phyloP scores from a whole-genome alignment of 2,329 filamentous ascomycete species.

The Cucurbitaria berberidis region DNA sequence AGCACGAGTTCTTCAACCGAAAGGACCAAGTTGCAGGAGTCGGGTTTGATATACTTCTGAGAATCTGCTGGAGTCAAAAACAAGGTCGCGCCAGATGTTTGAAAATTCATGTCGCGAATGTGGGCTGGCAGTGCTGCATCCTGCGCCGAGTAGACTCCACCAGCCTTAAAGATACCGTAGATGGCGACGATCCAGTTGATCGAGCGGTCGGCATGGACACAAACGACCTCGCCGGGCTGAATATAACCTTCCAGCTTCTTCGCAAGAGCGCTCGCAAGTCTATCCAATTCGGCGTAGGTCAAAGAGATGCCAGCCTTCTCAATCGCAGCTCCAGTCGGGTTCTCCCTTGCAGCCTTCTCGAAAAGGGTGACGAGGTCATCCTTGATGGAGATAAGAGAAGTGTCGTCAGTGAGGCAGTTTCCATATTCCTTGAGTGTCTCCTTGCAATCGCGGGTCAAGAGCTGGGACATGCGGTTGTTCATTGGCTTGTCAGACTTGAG shows the following conservation, averaged over 20 bases:
- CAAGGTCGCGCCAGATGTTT: slow-evolving; percentile 25
- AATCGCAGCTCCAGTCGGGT: slow-evolving; percentile 5
- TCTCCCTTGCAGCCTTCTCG: slow-evolving; percentile 7
- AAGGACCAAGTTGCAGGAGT: slow-evolving; percentile 12
- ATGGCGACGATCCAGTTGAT: slow-evolving; percentile 48
- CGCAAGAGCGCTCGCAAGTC: background rate
- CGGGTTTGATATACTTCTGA: slow-evolving; percentile 12
- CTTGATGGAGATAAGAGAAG: background rate
- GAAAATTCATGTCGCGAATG: slow-evolving; percentile 28
- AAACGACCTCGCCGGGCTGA: slow-evolving; percentile 26
- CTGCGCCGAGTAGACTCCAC: slow-evolving; percentile 42
- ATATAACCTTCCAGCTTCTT: slow-evolving; percentile 2
- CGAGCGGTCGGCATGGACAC: slow-evolving; percentile 42
- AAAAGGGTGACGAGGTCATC: slow-evolving; percentile 25
- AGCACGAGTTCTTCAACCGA: slow-evolving; percentile 22
- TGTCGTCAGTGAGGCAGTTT: slow-evolving; percentile 2
- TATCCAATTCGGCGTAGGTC: slow-evolving; percentile 9
- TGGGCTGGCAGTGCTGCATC: slow-evolving; percentile 28
- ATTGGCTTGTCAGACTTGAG: slow-evolving; percentile 4
- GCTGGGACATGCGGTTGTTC: slow-evolving; percentile 6
- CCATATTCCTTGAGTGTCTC: slow-evolving; percentile 1
- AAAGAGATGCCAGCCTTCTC: slow-evolving; percentile 4
- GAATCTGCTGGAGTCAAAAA: slow-evolving; percentile 24
- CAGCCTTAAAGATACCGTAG: slow-evolving; percentile 43
- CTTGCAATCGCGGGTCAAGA: slow-evolving; percentile 5